Evolutionary conservation across 2,329 filamentous ascomycete genomes (phyloP).

Genomic region (Aspergillus pseudonomiae): DNA sequence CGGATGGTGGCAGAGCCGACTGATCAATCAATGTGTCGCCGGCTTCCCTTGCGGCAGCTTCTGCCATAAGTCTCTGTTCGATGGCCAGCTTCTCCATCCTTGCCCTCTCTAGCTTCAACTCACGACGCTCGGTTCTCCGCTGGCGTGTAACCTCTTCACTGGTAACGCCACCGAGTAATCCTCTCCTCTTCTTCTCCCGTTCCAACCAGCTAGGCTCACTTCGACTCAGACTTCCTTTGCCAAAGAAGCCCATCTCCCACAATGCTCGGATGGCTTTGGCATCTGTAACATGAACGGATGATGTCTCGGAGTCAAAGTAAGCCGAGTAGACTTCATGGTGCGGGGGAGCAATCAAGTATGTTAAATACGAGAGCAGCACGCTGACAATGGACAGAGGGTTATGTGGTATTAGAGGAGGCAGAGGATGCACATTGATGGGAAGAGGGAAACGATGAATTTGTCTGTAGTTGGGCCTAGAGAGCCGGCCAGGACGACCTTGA

Average conservation of each 20-base stretch:
- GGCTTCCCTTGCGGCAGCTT: conserved; percentile 44
- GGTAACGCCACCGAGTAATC: conserved; percentile 66
- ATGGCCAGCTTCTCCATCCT: conserved; percentile 82
- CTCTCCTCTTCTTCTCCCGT: conserved; percentile 73
- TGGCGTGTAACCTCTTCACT: conserved; percentile 79
- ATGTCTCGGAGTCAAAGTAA: conserved; percentile 78
- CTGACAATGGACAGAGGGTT: conserved; percentile 89
- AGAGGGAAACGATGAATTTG: conserved; percentile 81
- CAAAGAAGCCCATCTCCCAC: conserved; percentile 98
- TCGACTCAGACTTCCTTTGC: conserved; percentile 88
- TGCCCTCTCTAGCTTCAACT: conserved; percentile 91
- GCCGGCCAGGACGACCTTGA: conserved; percentile 32
- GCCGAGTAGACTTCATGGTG: conserved; percentile 68
- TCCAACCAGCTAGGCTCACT: conserved; percentile 95
- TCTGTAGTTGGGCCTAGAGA: conserved; percentile 60
- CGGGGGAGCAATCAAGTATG: conserved; percentile 67
- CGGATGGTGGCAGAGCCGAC: conserved; percentile 12
- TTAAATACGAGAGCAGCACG: conserved; percentile 75
- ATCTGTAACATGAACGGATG: conserved; percentile 83
- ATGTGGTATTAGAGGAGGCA: conserved; percentile 86
- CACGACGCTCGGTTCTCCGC: conserved; percentile 76
- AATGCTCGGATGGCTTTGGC: conserved; percentile 73
- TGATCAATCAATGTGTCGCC: conserved; percentile 17
- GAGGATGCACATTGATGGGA: conserved; percentile 78
- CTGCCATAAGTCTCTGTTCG: conserved; percentile 66